Conservation (phyloP, 192 early-diverging fungal genomes). For the Phlyctochytrium planicorne region DNA sequence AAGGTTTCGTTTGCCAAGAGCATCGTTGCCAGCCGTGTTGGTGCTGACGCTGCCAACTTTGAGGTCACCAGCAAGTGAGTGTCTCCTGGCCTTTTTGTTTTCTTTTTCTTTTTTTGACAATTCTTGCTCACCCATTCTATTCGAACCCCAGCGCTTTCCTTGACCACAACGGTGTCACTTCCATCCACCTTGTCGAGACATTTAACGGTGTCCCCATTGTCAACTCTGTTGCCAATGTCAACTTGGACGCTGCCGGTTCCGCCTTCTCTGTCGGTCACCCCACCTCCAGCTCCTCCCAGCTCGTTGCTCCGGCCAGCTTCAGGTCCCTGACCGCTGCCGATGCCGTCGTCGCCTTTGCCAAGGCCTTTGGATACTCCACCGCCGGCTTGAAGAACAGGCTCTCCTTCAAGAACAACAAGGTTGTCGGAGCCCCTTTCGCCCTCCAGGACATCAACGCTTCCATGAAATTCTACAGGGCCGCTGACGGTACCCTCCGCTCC, state of each 20-base stretch:
- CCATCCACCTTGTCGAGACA: slow-evolving; percentile 77
- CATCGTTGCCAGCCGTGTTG: not conserved
- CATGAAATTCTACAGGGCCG: slow-evolving; percentile 15
- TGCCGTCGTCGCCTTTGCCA: slow-evolving; percentile 6
- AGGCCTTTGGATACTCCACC: not conserved
- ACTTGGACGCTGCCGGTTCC: slow-evolving; percentile 51
- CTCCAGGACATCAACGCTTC: slow-evolving; percentile 5
- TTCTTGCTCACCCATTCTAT: too few relatives aligned
- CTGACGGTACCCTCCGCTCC: slow-evolving; percentile 10
- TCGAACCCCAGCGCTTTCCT: not conserved
- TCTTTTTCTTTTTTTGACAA: too few relatives aligned
- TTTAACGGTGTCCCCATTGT: slow-evolving; percentile 67
- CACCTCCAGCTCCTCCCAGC: not conserved
- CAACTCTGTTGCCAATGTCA: slow-evolving; percentile 84
- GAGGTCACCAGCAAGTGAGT: not conserved
- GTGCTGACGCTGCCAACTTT: not conserved
- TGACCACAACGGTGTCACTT: slow-evolving; percentile 48
- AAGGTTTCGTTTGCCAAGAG: not conserved
- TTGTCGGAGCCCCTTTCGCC: slow-evolving; percentile 6
- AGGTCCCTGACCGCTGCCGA: not conserved
- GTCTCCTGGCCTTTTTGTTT: too few relatives aligned
- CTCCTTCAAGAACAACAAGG: not conserved
- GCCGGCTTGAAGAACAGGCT: not conserved
- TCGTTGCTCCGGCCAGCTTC: not conserved
- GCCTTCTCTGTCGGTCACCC: slow-evolving; percentile 2